Conservation (phyloP, 176 grass and related monocot species). For the Thalia dealbata region DNA sequence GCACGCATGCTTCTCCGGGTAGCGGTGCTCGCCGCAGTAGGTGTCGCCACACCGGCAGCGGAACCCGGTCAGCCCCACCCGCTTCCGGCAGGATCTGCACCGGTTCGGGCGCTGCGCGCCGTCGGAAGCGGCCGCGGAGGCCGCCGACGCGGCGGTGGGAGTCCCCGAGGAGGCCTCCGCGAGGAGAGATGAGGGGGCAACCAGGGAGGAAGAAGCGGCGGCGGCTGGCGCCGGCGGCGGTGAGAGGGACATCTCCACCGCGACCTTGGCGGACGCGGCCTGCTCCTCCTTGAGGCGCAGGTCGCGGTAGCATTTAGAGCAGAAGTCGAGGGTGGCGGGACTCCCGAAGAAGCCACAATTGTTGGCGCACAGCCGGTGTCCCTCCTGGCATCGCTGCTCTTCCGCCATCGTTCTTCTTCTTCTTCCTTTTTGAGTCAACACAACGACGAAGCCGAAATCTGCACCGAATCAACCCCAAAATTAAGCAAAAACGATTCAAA, state of each 20-base stretch:
- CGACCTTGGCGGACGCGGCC: constrained; percentile 10
- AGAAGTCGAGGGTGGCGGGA: constrained; percentile 23
- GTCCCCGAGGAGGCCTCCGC: neutral
- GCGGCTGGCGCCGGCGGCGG: neutral
- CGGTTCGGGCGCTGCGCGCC: constrained; percentile 12
- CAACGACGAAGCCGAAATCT: neutral
- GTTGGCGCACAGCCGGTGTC: constrained; percentile 27
- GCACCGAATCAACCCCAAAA: neutral
- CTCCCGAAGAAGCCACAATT: constrained; percentile 40
- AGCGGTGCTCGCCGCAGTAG: constrained; percentile 38
- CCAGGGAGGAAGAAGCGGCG: neutral
- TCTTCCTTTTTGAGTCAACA: neutral
- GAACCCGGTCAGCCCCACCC: constrained; percentile 46
- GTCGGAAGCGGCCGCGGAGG: neutral
- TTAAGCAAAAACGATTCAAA: neutral
- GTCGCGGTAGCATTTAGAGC: constrained; percentile 35
- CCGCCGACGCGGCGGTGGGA: rapidly evolving
- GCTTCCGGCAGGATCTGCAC: constrained; percentile 36
- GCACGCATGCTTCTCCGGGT: constrained; percentile 32
- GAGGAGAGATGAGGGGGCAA: too few species aligned
- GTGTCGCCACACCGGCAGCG: constrained; percentile 39
- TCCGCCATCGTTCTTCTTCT: constrained; percentile 7
- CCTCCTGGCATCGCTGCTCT: constrained; percentile 14
- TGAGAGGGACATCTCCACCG: constrained; percentile 8
- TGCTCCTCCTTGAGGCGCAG: constrained; percentile 11